These are phyloP conservation scores for Epichloe gansuensis DNA, from an alignment of 2,329 filamentous ascomycete species.

Conservation along the genomic window DNA sequence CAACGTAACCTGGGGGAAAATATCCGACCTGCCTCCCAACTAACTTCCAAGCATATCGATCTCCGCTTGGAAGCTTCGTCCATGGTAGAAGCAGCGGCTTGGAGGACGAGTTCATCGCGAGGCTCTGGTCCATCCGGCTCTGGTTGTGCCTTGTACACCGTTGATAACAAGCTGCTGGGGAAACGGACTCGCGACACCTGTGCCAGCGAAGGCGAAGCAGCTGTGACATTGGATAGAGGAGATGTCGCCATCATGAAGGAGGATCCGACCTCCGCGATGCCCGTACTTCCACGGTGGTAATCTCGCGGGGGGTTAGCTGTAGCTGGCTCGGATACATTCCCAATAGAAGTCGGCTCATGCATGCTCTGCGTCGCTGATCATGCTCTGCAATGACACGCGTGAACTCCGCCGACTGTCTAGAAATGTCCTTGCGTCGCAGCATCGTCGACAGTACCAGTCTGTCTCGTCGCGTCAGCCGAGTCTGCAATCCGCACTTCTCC, in stretches of 20 bases:
- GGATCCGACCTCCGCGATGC: conserved; percentile 8
- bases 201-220: conserved; percentile 18
- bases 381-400: too few relatives aligned
- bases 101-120: background rate
- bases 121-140: conserved; percentile 5
- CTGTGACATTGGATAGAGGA: conserved; percentile 16
- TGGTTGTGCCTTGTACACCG: conserved; percentile 10
- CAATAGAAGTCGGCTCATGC: too few relatives aligned
- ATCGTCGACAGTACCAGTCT: conserved; percentile 27
- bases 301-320: too few relatives aligned
- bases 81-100: background rate
- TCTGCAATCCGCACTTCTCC: conserved; percentile 27
- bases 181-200: conserved; percentile 23
- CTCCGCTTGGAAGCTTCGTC: background rate
- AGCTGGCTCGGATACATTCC: too few relatives aligned
- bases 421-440: conserved; percentile 20
- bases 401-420: too few relatives aligned
- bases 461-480: conserved; percentile 27
- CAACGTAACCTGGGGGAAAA: conserved; percentile 2
- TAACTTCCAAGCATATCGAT: conserved; percentile 9
- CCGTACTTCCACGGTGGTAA: too few relatives aligned
- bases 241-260: conserved; percentile 19
- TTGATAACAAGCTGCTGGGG: conserved; percentile 23
- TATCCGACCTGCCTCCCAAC: background rate
- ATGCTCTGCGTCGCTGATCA: too few relatives aligned